phyloP scores from a whole-genome alignment of 2,329 filamentous ascomycete species.

The Epichloe sp. region DNA sequence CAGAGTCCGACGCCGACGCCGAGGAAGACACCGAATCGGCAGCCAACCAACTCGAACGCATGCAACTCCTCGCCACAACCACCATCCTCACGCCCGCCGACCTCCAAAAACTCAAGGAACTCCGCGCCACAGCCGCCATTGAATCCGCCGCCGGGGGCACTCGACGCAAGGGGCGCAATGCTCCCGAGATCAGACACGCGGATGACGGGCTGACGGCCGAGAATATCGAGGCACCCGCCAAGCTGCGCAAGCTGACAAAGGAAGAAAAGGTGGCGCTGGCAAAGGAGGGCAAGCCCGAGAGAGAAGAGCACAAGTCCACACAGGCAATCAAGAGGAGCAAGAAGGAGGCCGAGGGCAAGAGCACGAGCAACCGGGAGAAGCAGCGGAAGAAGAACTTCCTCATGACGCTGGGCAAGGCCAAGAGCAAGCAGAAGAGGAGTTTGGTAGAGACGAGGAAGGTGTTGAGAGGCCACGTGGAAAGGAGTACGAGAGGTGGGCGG shows the following conservation, averaged over 20 bases:
- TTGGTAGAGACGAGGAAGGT: slow-evolving; percentile 73
- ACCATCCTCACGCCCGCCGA: slow-evolving; percentile 92
- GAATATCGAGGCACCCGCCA: slow-evolving; percentile 78
- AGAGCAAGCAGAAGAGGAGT: slow-evolving; percentile 89
- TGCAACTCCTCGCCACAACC: slow-evolving; percentile 74
- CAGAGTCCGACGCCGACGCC: slow-evolving; percentile 8
- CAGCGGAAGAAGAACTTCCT: slow-evolving; percentile 94
- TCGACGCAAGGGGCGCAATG: slow-evolving; percentile 33
- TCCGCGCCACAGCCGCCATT: slow-evolving; percentile 61
- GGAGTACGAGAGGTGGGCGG: slow-evolving; percentile 72
- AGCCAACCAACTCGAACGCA: slow-evolving; percentile 33
- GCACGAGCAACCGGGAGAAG: slow-evolving; percentile 95
- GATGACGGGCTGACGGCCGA: slow-evolving; percentile 85
- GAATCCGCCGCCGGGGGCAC: slow-evolving; percentile 43
- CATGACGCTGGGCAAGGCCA: slow-evolving; percentile 95
- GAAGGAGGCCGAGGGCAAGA: slow-evolving; percentile 84
- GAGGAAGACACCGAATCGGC: slow-evolving; percentile 29
- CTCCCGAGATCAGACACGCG: slow-evolving; percentile 45
- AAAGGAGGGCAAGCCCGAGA: slow-evolving; percentile 65
- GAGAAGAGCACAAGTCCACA: slow-evolving; percentile 72
- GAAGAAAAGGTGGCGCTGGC: slow-evolving; percentile 79
- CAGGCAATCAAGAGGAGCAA: slow-evolving; percentile 74
- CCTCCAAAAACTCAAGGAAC: slow-evolving; percentile 83
- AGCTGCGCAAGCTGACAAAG: slow-evolving; percentile 72
- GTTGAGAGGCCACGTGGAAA: slow-evolving; percentile 66